Evolutionary conservation across 23 red algal species (phyloP), one percentile per base, ranked within the genome.

Genomic region (Agarophyton chilense): DNA sequence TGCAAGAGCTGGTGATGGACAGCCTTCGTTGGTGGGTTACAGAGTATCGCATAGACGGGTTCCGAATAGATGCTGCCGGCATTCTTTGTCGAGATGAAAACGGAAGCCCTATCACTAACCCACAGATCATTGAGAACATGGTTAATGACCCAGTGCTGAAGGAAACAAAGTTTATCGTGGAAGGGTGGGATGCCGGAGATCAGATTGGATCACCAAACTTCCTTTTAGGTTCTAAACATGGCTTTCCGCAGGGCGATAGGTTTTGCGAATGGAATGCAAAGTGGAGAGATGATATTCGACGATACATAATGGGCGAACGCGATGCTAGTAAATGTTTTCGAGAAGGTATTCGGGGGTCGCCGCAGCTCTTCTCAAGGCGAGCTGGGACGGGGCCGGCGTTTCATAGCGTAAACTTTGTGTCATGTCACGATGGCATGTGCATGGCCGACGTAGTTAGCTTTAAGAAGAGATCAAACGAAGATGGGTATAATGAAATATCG

Each of bases 11-110:
- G 10, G 79, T 97, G n/a, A 57, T 93, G 44, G 79, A 92, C 45
- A 97, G 89, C 34, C 52, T 97, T 8, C 58, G 95, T n/a, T 93
- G 85, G 82, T 93, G 82, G 82, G 95, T 90, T 11, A 90, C 62
- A 54, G 95, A 97, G 53, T 97, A 93, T 76, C 82, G 78, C 22
- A 81, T 97, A 33, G 95, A 97, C 60, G 95, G 95, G 12, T 97
- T 97, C 77, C 81, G 95, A 10, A 74, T 95, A 40, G 93, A 95
- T 77, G 83, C 85, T 19, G 85, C 85, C 0, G 93, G 93, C 28
- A 40, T 95, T 39, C 77, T 95, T 16, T 79, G 77, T 63, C 84
- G 93, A 36, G 83, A 82, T 14, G 46, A 71, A 52, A 68, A 86
- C 43, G 93, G 87, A 42, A 68, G 36, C 2, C 79, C 82, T 17